phyloP scores from a whole-genome alignment of 495 filamentous ascomycete genomes.

The Oleoguttula mirabilis region DNA sequence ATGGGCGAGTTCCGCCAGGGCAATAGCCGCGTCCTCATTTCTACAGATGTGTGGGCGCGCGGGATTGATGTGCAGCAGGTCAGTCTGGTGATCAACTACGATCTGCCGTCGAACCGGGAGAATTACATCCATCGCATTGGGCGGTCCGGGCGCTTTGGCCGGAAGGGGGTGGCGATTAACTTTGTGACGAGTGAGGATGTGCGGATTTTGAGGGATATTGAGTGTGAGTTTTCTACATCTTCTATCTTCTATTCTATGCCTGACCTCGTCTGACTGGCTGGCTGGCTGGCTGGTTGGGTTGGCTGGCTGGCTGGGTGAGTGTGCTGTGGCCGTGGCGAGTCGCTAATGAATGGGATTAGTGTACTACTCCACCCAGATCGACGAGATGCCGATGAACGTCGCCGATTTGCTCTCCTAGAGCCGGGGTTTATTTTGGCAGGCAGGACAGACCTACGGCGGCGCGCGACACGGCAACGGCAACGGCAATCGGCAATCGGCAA shows the following conservation, averaged over 20 bases:
- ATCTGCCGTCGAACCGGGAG: conserved; percentile 95
- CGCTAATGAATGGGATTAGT: conserved; percentile 50
- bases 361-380: conserved; percentile 96
- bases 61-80: conserved; percentile 99
- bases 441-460: too few relatives aligned
- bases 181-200: conserved; percentile 98
- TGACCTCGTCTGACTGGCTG: not conserved
- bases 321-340: too few relatives aligned
- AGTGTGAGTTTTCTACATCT: conserved; percentile 42
- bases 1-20: conserved; percentile 99
- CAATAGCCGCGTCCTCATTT: conserved; percentile 93
- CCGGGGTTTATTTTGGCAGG: too few relatives aligned
- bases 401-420: conserved; percentile 22
- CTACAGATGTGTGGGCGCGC: conserved; percentile 92
- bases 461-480: too few relatives aligned
- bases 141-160: conserved; percentile 86
- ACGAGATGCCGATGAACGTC: conserved; percentile 99
- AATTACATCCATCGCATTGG: conserved; percentile 99
- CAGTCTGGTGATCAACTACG: conserved; percentile 98
- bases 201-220: conserved; percentile 92
- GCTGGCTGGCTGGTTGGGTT: not conserved
- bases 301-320: not conserved
- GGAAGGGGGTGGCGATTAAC: conserved; percentile 99
- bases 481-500: too few relatives aligned
- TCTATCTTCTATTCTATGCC: conserved; percentile 23